phyloP scores from a whole-genome alignment of 176 grass and related monocot species.

The Rhipidocladum racemiflorum region DNA sequence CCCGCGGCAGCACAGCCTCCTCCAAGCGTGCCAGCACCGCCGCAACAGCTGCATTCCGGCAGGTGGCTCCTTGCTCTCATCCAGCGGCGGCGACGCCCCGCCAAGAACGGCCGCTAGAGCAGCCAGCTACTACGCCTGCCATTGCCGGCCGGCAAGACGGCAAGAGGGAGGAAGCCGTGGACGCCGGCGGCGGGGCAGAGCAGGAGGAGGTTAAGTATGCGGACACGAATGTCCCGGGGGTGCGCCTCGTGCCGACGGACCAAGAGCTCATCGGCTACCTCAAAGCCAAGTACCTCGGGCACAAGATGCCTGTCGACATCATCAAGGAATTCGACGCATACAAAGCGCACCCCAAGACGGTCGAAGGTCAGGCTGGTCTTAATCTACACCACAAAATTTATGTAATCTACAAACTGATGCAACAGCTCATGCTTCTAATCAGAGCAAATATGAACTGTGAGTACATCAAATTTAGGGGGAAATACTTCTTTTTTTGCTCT shows the following conservation, averaged over 20 bases:
- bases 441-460: background rate
- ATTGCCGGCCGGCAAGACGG: background rate
- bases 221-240: background rate
- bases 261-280: constrained; percentile 24
- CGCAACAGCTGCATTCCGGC: background rate
- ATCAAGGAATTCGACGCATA: constrained; percentile 7
- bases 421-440: background rate
- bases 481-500: background rate
- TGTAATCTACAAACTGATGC: too few relatives aligned
- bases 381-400: too few relatives aligned
- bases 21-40: background rate
- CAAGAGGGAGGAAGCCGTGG: background rate
- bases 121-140: background rate
- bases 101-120: background rate
- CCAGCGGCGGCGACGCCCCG: background rate
- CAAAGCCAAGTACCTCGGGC: background rate
- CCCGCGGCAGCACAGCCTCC: background rate
- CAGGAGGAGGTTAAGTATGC: background rate
- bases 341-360: background rate
- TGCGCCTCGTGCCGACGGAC: constrained; percentile 13
- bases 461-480: too few relatives aligned
- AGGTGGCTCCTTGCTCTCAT: background rate
- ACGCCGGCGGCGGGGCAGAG: background rate
- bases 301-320: constrained; percentile 2
- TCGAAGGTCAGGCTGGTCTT: background rate